Evolutionary conservation across 768 basidiomycete species (phyloP).

Genomic region (Boletus fagicola): DNA sequence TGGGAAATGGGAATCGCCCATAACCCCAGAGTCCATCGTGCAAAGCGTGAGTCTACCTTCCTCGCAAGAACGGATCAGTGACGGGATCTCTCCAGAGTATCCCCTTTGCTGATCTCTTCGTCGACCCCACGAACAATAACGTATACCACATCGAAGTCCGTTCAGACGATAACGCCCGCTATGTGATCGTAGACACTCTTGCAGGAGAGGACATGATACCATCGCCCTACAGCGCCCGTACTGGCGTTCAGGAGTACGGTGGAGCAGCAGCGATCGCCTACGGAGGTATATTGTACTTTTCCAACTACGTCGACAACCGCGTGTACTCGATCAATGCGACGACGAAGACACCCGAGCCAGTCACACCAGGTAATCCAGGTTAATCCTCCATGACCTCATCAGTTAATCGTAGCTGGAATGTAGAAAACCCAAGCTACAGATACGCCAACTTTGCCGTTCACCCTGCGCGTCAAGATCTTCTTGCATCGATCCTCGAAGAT

Average conservation of each 20-base stretch:
- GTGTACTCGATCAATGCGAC: constrained; percentile 42
- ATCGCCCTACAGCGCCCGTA: constrained; percentile 53
- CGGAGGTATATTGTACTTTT: constrained; percentile 55
- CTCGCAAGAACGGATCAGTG: background rate
- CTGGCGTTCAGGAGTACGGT: constrained; percentile 69
- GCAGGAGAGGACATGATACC: constrained; percentile 50
- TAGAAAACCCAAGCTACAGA: constrained; percentile 39
- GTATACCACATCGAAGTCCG: constrained; percentile 61
- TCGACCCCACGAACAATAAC: constrained; percentile 46
- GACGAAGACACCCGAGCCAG: constrained; percentile 38
- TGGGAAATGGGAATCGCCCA: constrained; percentile 61
- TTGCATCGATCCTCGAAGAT: constrained; percentile 69
- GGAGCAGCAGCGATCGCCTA: constrained; percentile 59
- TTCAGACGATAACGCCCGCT: constrained; percentile 54
- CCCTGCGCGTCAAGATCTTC: constrained; percentile 53
- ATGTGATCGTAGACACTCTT: constrained; percentile 53
- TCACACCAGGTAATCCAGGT: constrained; percentile 57
- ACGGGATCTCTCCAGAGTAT: constrained; percentile 26
- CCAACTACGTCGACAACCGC: constrained; percentile 50
- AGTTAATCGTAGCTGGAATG: constrained; percentile 3
- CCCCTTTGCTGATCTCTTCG: constrained; percentile 43
- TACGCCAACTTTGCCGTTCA: constrained; percentile 65
- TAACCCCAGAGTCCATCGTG: constrained; percentile 52
- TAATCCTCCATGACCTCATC: background rate
- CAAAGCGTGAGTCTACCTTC: constrained; percentile 38